phyloP scores from a whole-genome alignment of 2,329 filamentous ascomycete species.

The Aspergillus jensenii region DNA sequence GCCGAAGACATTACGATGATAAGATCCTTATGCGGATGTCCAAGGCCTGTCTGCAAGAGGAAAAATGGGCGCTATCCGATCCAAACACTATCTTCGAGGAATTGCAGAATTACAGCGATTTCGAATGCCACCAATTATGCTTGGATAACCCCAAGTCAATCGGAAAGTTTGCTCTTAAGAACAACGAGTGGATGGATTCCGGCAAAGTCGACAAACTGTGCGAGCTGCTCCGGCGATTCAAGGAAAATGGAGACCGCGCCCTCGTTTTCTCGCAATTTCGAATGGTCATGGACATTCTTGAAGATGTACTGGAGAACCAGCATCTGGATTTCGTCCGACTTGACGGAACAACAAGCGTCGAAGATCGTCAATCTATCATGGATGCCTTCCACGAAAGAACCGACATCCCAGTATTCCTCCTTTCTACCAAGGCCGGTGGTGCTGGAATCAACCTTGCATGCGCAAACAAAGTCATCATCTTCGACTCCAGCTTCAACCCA shows the following conservation, averaged over 20 bases:
- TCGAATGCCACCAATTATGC: conserved; percentile 61
- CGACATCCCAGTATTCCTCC: conserved; percentile 82
- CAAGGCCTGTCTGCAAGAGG: conserved; percentile 70
- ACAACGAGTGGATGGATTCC: conserved; percentile 67
- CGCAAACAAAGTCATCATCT: conserved; percentile 97
- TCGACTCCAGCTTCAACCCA: conserved; percentile 95
- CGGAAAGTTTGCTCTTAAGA: conserved; percentile 56
- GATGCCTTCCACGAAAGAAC: conserved; percentile 78
- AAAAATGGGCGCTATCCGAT: conserved; percentile 53
- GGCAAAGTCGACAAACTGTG: conserved; percentile 85
- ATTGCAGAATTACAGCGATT: conserved; percentile 58
- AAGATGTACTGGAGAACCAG: conserved; percentile 73
- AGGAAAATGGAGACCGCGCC: conserved; percentile 77
- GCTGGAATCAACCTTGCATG: conserved; percentile 94
- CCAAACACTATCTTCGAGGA: conserved; percentile 56
- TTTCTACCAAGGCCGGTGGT: conserved; percentile 92
- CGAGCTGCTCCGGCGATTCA: conserved; percentile 70
- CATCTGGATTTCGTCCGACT: conserved; percentile 79
- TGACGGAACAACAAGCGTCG: conserved; percentile 79
- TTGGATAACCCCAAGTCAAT: conserved; percentile 53
- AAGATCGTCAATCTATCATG: conserved; percentile 81
- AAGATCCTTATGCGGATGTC: conserved; percentile 74
- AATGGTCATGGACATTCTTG: conserved; percentile 84
- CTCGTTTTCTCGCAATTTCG: conserved; percentile 94
- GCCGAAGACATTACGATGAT: conserved; percentile 77